A percentile compares a stretch with the other conserved stretches of the same genome.
These are phyloP conservation scores for Plasmopara muralis DNA, from an alignment of 352 stramenopile genomes.

Conservation along the genomic window DNA sequence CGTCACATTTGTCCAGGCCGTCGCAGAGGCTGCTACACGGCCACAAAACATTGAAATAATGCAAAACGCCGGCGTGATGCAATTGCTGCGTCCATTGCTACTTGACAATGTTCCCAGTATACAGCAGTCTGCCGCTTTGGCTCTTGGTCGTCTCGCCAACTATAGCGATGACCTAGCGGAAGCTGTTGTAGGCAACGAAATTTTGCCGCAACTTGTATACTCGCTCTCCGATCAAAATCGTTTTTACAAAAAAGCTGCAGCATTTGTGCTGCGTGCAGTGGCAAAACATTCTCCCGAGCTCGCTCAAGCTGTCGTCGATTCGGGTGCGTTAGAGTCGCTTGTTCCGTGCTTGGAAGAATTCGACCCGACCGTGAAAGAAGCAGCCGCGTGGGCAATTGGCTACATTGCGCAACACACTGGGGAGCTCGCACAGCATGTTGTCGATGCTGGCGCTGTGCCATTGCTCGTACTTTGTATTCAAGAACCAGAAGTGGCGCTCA, in stretches of 20 bases:
- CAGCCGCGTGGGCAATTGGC: slow-evolving; percentile 91
- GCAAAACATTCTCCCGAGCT: slow-evolving; percentile 93
- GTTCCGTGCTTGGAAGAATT: slow-evolving; percentile 94
- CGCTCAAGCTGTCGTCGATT: slow-evolving; percentile 92
- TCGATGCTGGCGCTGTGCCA: slow-evolving; percentile 90
- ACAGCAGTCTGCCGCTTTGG: slow-evolving; percentile 91
- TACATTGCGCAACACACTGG: slow-evolving; percentile 94
- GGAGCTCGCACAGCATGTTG: slow-evolving; percentile 90
- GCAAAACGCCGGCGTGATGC: slow-evolving; percentile 95
- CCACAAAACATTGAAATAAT: slow-evolving; percentile 96
- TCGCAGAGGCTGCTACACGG: slow-evolving; percentile 90
- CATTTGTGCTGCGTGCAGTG: slow-evolving; percentile 90
- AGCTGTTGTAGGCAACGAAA: slow-evolving; percentile 92
- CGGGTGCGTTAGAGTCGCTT: slow-evolving; percentile 86
- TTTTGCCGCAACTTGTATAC: slow-evolving; percentile 95
- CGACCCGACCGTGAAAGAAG: slow-evolving; percentile 93
- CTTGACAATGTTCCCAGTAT: slow-evolving; percentile 94
- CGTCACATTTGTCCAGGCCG: slow-evolving; percentile 92
- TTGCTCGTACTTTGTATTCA: slow-evolving; percentile 94
- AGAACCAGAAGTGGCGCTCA: slow-evolving; percentile 93
- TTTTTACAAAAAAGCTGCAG: slow-evolving; percentile 95
- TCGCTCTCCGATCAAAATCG: slow-evolving; percentile 92
- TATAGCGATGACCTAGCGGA: slow-evolving; percentile 94
- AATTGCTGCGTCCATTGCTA: slow-evolving; percentile 88
- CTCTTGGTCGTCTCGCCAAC: slow-evolving; percentile 90